Conservation (phyloP, 1,284 basidiomycete species). For the Microbotryum scabiosae region DNA sequence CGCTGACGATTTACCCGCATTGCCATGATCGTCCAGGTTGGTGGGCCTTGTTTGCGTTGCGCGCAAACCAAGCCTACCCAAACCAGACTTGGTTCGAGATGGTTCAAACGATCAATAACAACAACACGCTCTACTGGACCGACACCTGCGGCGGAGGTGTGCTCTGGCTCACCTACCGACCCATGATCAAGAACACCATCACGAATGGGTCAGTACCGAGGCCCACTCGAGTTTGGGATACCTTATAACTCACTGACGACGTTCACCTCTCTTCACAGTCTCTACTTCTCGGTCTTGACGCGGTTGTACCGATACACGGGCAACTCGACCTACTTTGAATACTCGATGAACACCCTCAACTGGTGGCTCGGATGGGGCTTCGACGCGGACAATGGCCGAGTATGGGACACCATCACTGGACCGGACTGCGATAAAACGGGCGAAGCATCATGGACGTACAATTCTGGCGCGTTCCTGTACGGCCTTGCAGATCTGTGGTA, state of each 20-base stretch:
- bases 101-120: conserved; percentile 12
- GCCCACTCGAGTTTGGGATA: neutral
- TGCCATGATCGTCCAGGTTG: conserved; percentile 5
- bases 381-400: conserved; percentile 13
- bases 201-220: conserved; percentile 18
- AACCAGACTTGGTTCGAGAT: conserved; percentile 23
- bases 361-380: conserved; percentile 28
- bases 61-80: conserved; percentile 17
- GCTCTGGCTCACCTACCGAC: conserved; percentile 26
- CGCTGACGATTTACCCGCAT: neutral
- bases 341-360: conserved; percentile 23
- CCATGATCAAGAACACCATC: conserved; percentile 24
- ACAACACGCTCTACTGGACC: conserved; percentile 25
- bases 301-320: conserved; percentile 25
- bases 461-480: conserved; percentile 21
- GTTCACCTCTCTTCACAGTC: neutral
- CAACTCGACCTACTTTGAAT: conserved; percentile 13
- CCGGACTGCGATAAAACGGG: conserved; percentile 5
- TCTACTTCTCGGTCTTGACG: conserved; percentile 20
- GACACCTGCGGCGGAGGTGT: conserved; percentile 27
- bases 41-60: conserved; percentile 28
- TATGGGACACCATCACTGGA: conserved; percentile 17
- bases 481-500: conserved; percentile 21
- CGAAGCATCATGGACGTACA: conserved; percentile 23
- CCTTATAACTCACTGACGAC: neutral